Evolutionary conservation across 2,329 filamentous ascomycete genomes (phyloP).

Genomic region (Paecilomyces sp.): DNA sequence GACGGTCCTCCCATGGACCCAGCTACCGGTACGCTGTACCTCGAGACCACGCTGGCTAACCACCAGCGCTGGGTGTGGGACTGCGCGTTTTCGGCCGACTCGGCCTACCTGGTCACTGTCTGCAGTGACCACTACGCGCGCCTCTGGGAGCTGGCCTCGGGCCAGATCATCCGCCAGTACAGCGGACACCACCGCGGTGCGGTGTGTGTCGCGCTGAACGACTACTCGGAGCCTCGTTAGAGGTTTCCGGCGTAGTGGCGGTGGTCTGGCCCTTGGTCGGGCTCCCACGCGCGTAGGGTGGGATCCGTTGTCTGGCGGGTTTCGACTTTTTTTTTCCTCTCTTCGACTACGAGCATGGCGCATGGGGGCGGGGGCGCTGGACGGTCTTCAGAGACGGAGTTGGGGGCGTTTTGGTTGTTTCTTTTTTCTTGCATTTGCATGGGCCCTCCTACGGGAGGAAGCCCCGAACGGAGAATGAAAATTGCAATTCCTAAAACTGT

Average conservation of each 20-base stretch:
- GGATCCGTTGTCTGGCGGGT: neutral
- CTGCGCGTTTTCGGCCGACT: constrained; percentile 89
- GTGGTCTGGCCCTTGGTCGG: neutral
- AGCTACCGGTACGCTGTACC: constrained; percentile 54
- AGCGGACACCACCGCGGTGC: constrained; percentile 89
- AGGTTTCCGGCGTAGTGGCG: neutral
- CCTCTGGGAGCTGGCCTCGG: constrained; percentile 79
- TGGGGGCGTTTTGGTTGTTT: neutral
- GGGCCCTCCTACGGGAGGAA: neutral
- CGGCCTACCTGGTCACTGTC: constrained; percentile 85
- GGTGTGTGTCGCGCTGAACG: constrained; percentile 87
- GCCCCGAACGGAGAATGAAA: neutral
- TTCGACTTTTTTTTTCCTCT: constrained; percentile 1
- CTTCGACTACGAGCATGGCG: constrained; percentile 18
- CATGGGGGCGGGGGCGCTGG: constrained; percentile 6
- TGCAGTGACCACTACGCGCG: constrained; percentile 91
- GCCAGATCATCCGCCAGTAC: constrained; percentile 89
- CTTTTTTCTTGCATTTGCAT: neutral
- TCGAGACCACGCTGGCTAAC: constrained; percentile 79
- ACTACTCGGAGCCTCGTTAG: constrained; percentile 53
- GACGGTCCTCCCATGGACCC: constrained; percentile 35
- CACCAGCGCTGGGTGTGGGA: constrained; percentile 98
- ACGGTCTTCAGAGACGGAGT: neutral
- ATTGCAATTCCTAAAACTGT: neutral
- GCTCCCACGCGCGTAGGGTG: neutral